A percentile compares a stretch with the other conserved stretches of the same genome.
These are phyloP conservation scores for Ustilago nuda DNA, from an alignment of 1,284 basidiomycete genomes.

Conservation along the genomic window DNA sequence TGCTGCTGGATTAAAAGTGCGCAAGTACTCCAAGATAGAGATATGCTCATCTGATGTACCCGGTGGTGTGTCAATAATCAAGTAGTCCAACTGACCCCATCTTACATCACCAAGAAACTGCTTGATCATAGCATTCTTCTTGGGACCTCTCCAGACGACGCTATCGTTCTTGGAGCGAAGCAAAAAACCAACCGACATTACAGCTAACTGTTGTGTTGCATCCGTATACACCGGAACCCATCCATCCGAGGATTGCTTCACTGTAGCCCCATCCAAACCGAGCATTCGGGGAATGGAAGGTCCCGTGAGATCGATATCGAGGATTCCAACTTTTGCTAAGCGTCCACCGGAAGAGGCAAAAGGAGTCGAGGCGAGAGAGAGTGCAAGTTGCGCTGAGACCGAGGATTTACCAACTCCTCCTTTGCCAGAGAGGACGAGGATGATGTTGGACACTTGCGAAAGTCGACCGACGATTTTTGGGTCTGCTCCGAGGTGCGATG, in stretches of 20 bases:
- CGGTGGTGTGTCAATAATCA: constrained; percentile 97
- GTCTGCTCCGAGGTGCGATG: constrained; percentile 55
- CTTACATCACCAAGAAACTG: constrained; percentile 96
- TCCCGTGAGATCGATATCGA: constrained; percentile 96
- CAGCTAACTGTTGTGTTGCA: constrained; percentile 76
- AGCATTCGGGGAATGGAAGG: constrained; percentile 98
- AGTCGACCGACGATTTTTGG: constrained; percentile 63
- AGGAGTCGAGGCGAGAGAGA: constrained; percentile 73
- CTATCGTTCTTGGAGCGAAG: constrained; percentile 88
- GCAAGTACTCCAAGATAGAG: constrained; percentile 90
- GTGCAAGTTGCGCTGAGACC: constrained; percentile 89
- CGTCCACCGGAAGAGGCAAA: neutral
- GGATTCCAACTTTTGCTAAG: constrained; percentile 77
- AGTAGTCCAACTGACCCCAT: constrained; percentile 96
- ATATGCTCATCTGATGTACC: constrained; percentile 98
- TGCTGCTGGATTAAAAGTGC: constrained; percentile 76
- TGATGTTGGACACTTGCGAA: constrained; percentile 81
- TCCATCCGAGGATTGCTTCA: constrained; percentile 85
- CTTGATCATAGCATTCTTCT: constrained; percentile 99
- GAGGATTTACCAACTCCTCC: constrained; percentile 99
- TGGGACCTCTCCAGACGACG: constrained; percentile 97
- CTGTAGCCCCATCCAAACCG: constrained; percentile 83
- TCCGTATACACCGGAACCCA: constrained; percentile 93
- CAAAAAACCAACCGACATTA: constrained; percentile 97
- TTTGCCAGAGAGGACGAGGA: constrained; percentile 94